Percentiles rank a stretch among this genome's conserved stretches.
Evolutionary conservation across 169 alveolate species (phyloP).

Genomic region (Toxoplasma gondii): DNA sequence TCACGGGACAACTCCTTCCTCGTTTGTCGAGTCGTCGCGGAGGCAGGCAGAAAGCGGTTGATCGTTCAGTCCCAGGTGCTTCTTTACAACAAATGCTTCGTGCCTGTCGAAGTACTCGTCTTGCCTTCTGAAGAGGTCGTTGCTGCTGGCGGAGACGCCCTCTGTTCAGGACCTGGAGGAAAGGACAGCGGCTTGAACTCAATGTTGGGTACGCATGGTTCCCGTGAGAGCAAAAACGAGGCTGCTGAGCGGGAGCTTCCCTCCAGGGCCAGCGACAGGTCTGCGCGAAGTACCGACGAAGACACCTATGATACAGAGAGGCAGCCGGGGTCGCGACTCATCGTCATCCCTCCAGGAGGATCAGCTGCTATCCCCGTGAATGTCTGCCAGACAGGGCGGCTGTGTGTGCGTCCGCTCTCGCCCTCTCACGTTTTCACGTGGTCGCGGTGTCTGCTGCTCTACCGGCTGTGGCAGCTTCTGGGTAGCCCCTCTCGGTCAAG

Average conservation of each 20-base stretch:
- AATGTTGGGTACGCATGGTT: neutral
- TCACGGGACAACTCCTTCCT: conserved; percentile 11
- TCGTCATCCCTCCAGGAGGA: conserved; percentile 47
- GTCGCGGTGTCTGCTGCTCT: conserved; percentile 55
- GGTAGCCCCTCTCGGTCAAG: neutral
- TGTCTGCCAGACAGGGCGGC: conserved; percentile 46
- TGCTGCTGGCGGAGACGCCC: conserved; percentile 1
- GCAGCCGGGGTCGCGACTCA: neutral
- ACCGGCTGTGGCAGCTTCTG: conserved; percentile 45
- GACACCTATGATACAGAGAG: neutral
- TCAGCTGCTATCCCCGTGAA: conserved; percentile 58
- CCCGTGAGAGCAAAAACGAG: neutral
- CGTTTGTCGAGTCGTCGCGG: conserved; percentile 61
- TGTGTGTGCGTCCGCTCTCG: conserved; percentile 53
- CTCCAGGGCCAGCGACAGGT: neutral
- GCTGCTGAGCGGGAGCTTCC: neutral
- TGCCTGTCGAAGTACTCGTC: conserved; percentile 50
- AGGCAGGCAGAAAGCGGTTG: conserved; percentile 51
- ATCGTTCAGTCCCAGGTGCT: conserved; percentile 64
- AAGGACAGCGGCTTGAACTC: neutral
- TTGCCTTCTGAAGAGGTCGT: conserved; percentile 6
- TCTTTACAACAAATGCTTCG: conserved; percentile 52
- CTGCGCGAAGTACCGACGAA: neutral
- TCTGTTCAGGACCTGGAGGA: neutral
- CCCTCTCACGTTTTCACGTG: conserved; percentile 48